A percentile compares a stretch with the other conserved stretches of the same genome.
These are phyloP conservation scores for Cladosporium halotolerans DNA, from an alignment of 2,329 filamentous ascomycete genomes.

Conservation along the genomic window DNA sequence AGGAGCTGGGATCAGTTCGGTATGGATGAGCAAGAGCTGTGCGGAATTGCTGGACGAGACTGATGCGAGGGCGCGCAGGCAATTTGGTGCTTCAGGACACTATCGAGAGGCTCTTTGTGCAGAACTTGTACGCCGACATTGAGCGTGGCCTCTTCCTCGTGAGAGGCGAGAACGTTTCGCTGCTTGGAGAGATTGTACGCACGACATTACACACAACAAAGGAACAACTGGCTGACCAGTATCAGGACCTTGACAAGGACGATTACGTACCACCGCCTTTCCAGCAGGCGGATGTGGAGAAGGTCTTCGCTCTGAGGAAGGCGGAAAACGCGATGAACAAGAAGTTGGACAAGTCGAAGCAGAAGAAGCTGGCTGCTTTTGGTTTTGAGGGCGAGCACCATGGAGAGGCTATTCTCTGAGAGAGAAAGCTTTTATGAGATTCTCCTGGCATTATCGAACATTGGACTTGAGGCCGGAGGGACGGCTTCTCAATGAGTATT, in stretches of 20 bases:
- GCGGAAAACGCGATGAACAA: constrained; percentile 64
- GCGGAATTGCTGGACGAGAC: background rate
- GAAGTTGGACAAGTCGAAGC: constrained; percentile 63
- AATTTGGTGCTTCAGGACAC: constrained; percentile 94
- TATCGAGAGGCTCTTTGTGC: constrained; percentile 75
- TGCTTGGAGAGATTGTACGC: constrained; percentile 79
- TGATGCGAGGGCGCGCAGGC: constrained; percentile 46
- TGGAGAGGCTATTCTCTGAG: constrained; percentile 65
- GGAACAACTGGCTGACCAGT: background rate
- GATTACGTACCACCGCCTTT: constrained; percentile 73
- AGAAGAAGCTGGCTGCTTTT: constrained; percentile 65
- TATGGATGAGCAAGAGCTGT: constrained; percentile 37
- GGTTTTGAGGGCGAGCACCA: constrained; percentile 85
- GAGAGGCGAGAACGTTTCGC: constrained; percentile 90
- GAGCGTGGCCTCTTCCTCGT: constrained; percentile 84
- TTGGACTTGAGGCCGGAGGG: background rate
- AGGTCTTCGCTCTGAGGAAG: constrained; percentile 68
- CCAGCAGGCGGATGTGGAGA: constrained; percentile 57
- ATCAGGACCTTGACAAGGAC: constrained; percentile 81
- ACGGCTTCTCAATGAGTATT: constrained; percentile 10
- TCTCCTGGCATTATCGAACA: background rate
- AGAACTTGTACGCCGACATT: constrained; percentile 74
- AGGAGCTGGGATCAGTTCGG: constrained; percentile 98
- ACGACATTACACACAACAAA: background rate
- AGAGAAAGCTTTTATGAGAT: background rate